Base-by-base conservation (phyloP, 805 yeast species). In the Allodekkera sacchari region DNA sequence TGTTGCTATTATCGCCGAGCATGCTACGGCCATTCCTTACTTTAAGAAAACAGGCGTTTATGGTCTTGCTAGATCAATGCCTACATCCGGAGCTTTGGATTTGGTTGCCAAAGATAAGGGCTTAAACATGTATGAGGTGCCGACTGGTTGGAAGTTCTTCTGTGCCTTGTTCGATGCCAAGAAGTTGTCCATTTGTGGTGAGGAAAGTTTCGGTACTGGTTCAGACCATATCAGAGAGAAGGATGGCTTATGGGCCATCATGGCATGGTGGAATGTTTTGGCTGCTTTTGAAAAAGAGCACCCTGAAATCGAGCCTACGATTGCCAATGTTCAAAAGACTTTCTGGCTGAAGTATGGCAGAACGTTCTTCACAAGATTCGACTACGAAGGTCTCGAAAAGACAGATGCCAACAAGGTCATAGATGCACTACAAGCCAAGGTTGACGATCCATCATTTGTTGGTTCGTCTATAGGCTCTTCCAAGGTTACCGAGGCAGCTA, bases 121-220 rank as follows among this genome's bases (percentile, higher is more conserved):
- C 20, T 61, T 89, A 43, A 61, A 77, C 31, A 65, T 78, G 39
- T 89, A 89, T 59, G 98, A 92, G 61, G 97, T 92, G 5, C 98
- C 98, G 34, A 89, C 98, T 13, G 98, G 97, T 22, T 89, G 98
- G 98, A 89, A 89, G 61, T 89, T 89, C 56, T 89, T 89, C 72
- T 88, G 97, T 61, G 89, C 95, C 4, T 64, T 89, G 43, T 89
- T 89, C 50, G 98, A 89, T 54, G 88, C 94, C 24, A 75, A 84
- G 50, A 88, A 87, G 62, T 71, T 89, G 47, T 83, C 95, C 37
- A 89, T 89, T 52, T 89, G 98, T 62, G 98, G 98, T 47, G 98
- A 89, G 61, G 98, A 89, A 63, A 81, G 94, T 19, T 89, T 89
- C 50, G 98, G 98, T 51, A 89, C 98, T 18, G 98, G 98, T 27